Conservation (phyloP, 192 early-diverging fungal species). For the Coemansia sp. region DNA sequence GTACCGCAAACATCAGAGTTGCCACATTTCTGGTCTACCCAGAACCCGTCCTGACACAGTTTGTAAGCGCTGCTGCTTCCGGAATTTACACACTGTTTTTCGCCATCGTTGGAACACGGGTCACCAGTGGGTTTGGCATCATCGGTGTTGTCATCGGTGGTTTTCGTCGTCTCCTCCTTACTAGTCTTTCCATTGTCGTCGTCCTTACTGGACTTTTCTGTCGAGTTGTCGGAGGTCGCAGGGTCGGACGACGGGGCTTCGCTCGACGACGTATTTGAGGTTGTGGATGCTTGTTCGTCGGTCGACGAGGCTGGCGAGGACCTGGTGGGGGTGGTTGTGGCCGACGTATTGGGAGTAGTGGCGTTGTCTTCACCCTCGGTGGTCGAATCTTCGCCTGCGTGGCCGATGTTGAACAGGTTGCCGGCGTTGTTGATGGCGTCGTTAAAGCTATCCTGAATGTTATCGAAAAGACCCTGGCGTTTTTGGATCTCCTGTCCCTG, state of each 20-base stretch:
- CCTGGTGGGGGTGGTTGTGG: neutral
- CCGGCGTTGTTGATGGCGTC: constrained; percentile 2
- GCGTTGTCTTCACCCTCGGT: neutral
- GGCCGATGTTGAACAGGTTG: constrained; percentile 9
- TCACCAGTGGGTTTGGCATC: constrained; percentile 30
- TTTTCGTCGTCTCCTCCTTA: neutral
- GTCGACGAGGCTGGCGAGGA: neutral
- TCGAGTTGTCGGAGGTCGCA: neutral
- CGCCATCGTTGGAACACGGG: constrained; percentile 24
- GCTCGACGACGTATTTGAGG: neutral
- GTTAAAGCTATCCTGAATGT: neutral
- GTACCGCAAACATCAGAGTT: constrained; percentile 29
- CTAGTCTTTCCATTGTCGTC: neutral
- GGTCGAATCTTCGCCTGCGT: constrained; percentile 2
- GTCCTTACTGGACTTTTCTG: neutral
- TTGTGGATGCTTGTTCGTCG: neutral
- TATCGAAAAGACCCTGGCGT: constrained; percentile 10
- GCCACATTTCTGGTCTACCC: constrained; percentile 34
- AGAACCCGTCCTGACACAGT: constrained; percentile 29
- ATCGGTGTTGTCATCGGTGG: neutral
- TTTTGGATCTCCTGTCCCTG: constrained; percentile 1
- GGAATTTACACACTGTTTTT: constrained; percentile 20
- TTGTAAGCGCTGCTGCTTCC: constrained; percentile 19
- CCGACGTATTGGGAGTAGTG: neutral
- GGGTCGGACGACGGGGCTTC: neutral